A percentile compares a stretch with the other conserved stretches of the same genome.
phyloP scores from a whole-genome alignment of 768 basidiomycete species.

The Lactifluus hygrophoroides region DNA sequence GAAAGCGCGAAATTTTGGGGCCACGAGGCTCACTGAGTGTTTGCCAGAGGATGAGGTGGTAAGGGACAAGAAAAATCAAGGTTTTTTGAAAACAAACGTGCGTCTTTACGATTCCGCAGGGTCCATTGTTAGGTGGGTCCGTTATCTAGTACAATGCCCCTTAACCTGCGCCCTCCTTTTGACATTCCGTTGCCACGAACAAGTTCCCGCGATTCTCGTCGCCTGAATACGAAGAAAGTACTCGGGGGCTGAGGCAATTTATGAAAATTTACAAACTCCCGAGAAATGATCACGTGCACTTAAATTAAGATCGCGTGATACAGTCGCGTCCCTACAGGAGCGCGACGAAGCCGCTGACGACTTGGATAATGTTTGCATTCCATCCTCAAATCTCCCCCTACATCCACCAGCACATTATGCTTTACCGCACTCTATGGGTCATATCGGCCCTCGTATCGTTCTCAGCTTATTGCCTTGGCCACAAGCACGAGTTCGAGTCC shows the following conservation, averaged over 20 bases:
- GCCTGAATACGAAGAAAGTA: no score
- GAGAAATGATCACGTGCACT: not conserved
- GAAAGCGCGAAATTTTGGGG: not conserved
- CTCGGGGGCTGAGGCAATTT: no score
- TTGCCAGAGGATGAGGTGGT: not conserved
- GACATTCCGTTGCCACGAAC: no score
- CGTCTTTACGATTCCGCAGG: not conserved
- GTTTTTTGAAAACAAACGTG: not conserved
- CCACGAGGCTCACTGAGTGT: constrained; percentile 3
- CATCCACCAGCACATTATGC: not conserved
- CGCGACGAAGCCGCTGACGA: not conserved
- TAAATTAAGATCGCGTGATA: not conserved
- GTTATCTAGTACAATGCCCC: no score
- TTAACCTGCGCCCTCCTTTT: no score
- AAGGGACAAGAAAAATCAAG: not conserved
- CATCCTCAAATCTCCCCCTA: not conserved
- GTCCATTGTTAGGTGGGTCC: no score
- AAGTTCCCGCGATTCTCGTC: no score
- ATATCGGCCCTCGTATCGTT: not conserved
- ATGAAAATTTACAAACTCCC: no score
- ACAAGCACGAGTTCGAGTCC: constrained; percentile 26
- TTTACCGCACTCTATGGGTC: not conserved
- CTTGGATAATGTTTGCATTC: constrained; percentile 1
- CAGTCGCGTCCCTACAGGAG: not conserved
- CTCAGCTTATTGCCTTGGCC: not conserved